These are phyloP conservation scores for Jaltomata sinuosa DNA, from an alignment of 257 asterid genomes.

Conservation along the genomic window DNA sequence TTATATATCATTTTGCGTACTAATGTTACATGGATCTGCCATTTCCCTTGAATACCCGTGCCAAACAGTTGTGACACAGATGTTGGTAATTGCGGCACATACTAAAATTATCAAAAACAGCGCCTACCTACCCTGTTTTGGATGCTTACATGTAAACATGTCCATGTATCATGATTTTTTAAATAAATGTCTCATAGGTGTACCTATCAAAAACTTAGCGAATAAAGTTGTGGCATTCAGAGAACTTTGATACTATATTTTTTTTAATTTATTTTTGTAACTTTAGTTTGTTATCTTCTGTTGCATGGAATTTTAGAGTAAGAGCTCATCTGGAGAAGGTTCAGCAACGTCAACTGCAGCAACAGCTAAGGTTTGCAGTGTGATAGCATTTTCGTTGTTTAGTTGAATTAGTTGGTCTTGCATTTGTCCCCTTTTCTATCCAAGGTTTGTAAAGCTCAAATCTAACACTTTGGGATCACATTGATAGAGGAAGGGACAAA, in stretches of 20 bases:
- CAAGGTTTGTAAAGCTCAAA: background rate
- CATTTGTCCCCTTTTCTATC: background rate
- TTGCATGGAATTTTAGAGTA: slow-evolving; percentile 29
- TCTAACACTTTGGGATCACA: background rate
- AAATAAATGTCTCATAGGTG: background rate
- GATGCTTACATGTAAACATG: background rate
- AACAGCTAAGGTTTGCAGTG: slow-evolving; percentile 30
- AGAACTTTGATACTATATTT: background rate
- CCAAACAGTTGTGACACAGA: background rate
- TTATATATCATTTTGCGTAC: background rate
- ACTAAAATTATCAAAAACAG: background rate
- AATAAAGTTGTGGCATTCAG: background rate
- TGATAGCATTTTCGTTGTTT: background rate
- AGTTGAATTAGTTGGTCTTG: background rate
- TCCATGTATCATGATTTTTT: background rate
- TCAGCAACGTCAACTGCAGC: slow-evolving; percentile 49
- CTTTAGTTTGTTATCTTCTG: background rate
- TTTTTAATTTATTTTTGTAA: background rate
- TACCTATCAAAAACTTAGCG: background rate
- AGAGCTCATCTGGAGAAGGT: slow-evolving; percentile 50
- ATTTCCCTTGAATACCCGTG: background rate
- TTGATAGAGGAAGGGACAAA: background rate
- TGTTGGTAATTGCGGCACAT: background rate
- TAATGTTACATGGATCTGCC: background rate
- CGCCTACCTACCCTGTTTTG: background rate